Base-by-base conservation (phyloP, 2,329 filamentous ascomycete genomes). In the Aspergillus fischeri region DNA sequence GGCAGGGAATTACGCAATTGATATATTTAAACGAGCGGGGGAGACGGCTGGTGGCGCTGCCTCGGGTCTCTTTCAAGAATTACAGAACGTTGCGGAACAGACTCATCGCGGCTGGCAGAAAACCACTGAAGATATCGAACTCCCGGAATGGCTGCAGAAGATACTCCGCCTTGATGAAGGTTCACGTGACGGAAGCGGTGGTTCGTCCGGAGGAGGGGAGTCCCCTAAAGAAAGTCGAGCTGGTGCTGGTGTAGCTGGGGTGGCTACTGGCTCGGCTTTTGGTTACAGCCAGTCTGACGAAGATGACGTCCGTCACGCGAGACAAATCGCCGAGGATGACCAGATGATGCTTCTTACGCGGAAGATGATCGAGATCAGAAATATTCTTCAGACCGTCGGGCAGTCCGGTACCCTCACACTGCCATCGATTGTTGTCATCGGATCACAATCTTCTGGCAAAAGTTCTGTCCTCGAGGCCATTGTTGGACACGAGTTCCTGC, bases 281-380 rank as follows among this genome's bases (percentile, higher is more conserved):
- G 91, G 88, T 41, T 88, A 92, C 66, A 86, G 91, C 24, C 81
- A 87, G 56, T 84, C 86, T 2, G 76, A 80, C 3, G 81, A 84
- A 42, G 85, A 89, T 38, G 85, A 93, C 38, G 11, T 32, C 14
- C 80, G 86, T 55, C 78, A 81, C 8, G 80, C 78, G 21, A 85
- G 88, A 55, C 86, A 89, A 68, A 81, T 83, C 51, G 90, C 91
- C 20, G 86, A 86, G 67, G 94, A 99, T 68, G 94, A 99, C 72
- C 94, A 99, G 75, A 99, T 99, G 93, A 99, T 99, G 94, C 82
- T 97, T 65, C 80, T 99, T 69, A 99, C 95, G 1, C 93, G 94
- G 78, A 97, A 97, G 78, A 99, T 99, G 94, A 99, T 99, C 69
- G 94, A 99, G 78, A 97, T 99, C 56, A 83, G 95, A 64, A 92